A percentile compares a stretch with the other conserved stretches of the same genome.
Evolutionary conservation across 2,329 filamentous ascomycete species (phyloP).

Genomic region (Keithomyces neogunnii): DNA sequence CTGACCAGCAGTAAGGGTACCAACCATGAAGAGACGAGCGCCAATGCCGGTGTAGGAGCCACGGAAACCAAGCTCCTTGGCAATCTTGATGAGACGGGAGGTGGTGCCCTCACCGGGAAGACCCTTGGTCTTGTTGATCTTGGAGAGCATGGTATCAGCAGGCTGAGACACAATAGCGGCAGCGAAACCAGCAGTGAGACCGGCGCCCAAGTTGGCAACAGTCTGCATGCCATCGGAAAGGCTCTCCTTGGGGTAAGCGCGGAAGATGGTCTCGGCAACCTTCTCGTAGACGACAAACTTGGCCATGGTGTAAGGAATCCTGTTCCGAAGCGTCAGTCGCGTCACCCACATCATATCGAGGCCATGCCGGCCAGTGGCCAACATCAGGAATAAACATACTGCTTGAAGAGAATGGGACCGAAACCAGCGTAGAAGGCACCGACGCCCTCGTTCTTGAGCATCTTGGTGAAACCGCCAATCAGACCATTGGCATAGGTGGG

Average conservation of each 20-base stretch:
- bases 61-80: constrained; percentile 70
- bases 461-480: constrained; percentile 72
- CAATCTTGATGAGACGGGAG: constrained; percentile 79
- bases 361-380: neutral
- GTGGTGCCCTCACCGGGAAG: constrained; percentile 76
- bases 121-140: constrained; percentile 95
- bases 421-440: constrained; percentile 88
- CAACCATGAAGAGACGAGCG: constrained; percentile 57
- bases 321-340: constrained; percentile 20
- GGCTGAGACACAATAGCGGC: constrained; percentile 82
- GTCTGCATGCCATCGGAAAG: constrained; percentile 65
- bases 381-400: constrained; percentile 18
- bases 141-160: constrained; percentile 87
- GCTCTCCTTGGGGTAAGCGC: constrained; percentile 59
- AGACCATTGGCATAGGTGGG: constrained; percentile 78
- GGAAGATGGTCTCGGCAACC: constrained; percentile 68
- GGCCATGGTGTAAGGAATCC: constrained; percentile 88
- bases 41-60: constrained; percentile 76
- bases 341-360: neutral
- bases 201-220: constrained; percentile 62
- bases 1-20: constrained; percentile 69
- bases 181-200: constrained; percentile 60
- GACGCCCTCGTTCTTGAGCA: constrained; percentile 71
- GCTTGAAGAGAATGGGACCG: constrained; percentile 68
- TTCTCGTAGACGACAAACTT: constrained; percentile 95